Evolutionary conservation across 2,329 filamentous ascomycete species (phyloP).

Genomic region (Phialemoniopsis sp.): DNA sequence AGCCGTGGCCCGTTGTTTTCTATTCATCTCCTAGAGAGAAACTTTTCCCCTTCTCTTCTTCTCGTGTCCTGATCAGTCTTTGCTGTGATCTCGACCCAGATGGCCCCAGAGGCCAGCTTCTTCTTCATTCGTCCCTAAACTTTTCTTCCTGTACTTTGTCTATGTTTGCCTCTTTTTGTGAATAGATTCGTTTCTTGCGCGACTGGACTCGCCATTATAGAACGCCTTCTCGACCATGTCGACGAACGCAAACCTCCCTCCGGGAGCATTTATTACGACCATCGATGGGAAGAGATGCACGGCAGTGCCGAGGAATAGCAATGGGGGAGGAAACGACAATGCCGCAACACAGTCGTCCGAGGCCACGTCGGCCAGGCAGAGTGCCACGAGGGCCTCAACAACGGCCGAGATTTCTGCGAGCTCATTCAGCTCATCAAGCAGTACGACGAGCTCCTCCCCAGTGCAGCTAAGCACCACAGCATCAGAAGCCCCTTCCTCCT

Average conservation of each 20-base stretch:
- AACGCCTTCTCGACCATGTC: conserved; percentile 30
- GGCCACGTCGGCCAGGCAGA: too few relatives aligned
- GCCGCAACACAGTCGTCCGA: not conserved
- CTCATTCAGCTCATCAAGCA: conserved; percentile 7
- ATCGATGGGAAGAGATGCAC: conserved; percentile 49
- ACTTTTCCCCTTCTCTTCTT: conserved; percentile 5
- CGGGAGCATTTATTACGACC: conserved; percentile 43
- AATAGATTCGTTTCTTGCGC: conserved; percentile 22
- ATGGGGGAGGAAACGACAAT: conserved; percentile 7
- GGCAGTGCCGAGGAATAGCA: conserved; percentile 37
- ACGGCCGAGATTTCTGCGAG: conserved; percentile 12
- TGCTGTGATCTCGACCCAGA: conserved; percentile 29
- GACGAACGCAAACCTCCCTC: conserved; percentile 33
- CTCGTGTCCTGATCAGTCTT: conserved; percentile 6
- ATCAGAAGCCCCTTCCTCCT: conserved; percentile 7
- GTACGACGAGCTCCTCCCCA: conserved; percentile 30
- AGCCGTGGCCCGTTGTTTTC: conserved; percentile 15
- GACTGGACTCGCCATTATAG: conserved; percentile 38
- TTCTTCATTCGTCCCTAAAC: conserved; percentile 13
- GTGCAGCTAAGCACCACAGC: conserved; percentile 12
- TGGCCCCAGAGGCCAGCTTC: conserved; percentile 33
- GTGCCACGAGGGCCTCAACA: conserved; percentile 4
- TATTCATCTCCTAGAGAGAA: conserved; percentile 6
- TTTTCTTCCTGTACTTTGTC: conserved; percentile 18
- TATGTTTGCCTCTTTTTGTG: conserved; percentile 19